Base-by-base conservation (phyloP, 2,329 filamentous ascomycete genomes). In the Clarireedia paspali region DNA sequence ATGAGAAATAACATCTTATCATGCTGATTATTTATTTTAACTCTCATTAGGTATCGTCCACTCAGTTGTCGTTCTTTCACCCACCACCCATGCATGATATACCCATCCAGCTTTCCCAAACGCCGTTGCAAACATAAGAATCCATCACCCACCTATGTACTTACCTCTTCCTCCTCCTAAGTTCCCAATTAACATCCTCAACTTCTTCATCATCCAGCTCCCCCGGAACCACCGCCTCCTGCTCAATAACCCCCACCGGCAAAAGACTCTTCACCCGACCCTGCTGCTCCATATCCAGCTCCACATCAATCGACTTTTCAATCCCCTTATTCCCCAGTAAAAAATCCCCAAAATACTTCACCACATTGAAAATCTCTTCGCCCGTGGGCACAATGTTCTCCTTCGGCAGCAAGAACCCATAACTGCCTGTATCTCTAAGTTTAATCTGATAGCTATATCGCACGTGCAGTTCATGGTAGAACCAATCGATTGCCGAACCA, bases 361-460 rank as follows among this genome's bases (percentile, higher is more conserved):
- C 77, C 0, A 91, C 89, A 62, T 87, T 86, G 62, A 92, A 84
- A 42, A 92, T 81, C 71, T 99, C 94, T 70, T 92, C 85, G 7
- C 94, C 92, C 0, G 89, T 94, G 0, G 92, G 91, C 2, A 95
- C 76, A 57, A 97, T 97, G 58, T 95, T 81, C 56, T 94, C 87
- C 56, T 82, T 85, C 0, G 94, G 94, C 4, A 97, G 75, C 48
- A 99, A 74, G 69, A 97, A 99, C 0, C 94, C 94, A 69, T 97
- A 97, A 69, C 85, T 94, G 9, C 94, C 94, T 0, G 88, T 94
- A 70, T 99, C 94, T 49, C 94, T 80, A 27, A 99, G 76, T 74
- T 97, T 97, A 72, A 94, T 87, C 75, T 97, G 94, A 70, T 95
- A 97, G 57, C 90, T 88, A 70, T 89, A 95, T 60, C 83, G 84